phyloP scores from a whole-genome alignment of 305 asterid species.

The Caryopteris hybrid region DNA sequence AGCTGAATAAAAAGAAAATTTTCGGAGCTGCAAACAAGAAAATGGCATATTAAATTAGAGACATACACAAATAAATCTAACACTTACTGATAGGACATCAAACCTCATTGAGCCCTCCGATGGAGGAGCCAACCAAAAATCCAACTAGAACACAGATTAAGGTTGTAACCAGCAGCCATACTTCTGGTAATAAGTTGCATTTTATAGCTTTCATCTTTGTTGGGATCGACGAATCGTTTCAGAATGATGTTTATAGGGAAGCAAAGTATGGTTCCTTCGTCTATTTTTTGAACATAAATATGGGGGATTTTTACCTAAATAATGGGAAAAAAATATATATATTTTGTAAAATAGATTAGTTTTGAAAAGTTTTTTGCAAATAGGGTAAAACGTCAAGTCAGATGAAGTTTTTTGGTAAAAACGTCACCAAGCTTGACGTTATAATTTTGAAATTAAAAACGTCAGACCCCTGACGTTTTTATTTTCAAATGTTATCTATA shows the following conservation, averaged over 20 bases:
- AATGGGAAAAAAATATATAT: too few species aligned
- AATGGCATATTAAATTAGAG: neutral
- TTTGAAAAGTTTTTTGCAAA: too few species aligned
- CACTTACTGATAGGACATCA: neutral
- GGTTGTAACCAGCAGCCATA: slow-evolving; percentile 13
- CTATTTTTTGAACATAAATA: too few species aligned
- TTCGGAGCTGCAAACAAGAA: slow-evolving; percentile 9
- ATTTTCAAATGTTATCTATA: too few species aligned
- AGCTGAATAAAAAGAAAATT: neutral
- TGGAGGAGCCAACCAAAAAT: slow-evolving; percentile 23
- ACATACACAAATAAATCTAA: neutral
- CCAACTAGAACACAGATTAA: slow-evolving; percentile 25
- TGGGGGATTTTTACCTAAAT: too few species aligned
- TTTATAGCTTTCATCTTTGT: slow-evolving; percentile 10
- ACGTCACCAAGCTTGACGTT: too few species aligned
- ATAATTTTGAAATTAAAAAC: too few species aligned
- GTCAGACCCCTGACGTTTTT: too few species aligned
- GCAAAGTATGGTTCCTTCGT: too few species aligned
- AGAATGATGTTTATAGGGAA: neutral
- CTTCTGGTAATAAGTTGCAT: slow-evolving; percentile 3
- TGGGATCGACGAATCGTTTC: neutral
- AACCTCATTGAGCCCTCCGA: slow-evolving; percentile 20
- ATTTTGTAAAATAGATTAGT: too few species aligned
- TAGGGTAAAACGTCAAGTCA: too few species aligned
- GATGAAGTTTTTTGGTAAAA: too few species aligned